Conservation (phyloP, 192 early-diverging fungal species). For the Jimgerdemannia flammicorona region DNA sequence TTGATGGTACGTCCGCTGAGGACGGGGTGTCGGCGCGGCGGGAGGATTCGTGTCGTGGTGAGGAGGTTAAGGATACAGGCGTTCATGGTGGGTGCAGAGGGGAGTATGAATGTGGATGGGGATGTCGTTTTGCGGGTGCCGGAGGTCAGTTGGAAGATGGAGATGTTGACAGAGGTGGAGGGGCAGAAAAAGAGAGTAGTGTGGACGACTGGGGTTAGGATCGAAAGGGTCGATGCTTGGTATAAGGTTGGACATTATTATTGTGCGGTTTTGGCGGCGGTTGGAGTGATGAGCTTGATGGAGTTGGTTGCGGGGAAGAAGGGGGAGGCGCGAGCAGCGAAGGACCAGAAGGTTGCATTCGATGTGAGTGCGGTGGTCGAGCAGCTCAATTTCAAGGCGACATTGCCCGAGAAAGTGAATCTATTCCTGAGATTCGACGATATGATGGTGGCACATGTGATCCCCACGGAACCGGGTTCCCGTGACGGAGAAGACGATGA, state of each 20-base stretch:
- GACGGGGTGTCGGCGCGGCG: no score
- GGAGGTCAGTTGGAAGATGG: not conserved
- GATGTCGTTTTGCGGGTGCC: not conserved
- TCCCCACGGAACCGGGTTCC: no score
- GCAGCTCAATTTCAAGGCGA: conserved; percentile 1
- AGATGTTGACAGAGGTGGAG: not conserved
- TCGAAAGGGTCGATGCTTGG: not conserved
- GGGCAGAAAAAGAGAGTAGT: not conserved
- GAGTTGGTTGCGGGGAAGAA: not conserved
- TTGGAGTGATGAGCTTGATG: not conserved
- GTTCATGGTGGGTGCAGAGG: not conserved
- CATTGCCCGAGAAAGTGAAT: conserved; percentile 2
- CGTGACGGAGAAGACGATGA: not conserved
- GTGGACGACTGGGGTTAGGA: not conserved
- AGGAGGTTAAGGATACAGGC: not conserved
- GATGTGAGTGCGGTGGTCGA: not conserved
- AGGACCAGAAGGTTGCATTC: not conserved
- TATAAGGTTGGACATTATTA: not conserved
- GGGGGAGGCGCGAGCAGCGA: not conserved
- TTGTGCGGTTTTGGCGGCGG: not conserved
- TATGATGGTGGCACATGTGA: not conserved
- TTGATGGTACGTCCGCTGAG: no score
- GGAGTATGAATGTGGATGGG: not conserved
- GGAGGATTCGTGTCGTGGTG: not conserved
- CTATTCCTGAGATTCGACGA: conserved; percentile 2